These are phyloP conservation scores for Zoysia japonica DNA, from an alignment of 176 grass and related monocot species.

Conservation along the genomic window DNA sequence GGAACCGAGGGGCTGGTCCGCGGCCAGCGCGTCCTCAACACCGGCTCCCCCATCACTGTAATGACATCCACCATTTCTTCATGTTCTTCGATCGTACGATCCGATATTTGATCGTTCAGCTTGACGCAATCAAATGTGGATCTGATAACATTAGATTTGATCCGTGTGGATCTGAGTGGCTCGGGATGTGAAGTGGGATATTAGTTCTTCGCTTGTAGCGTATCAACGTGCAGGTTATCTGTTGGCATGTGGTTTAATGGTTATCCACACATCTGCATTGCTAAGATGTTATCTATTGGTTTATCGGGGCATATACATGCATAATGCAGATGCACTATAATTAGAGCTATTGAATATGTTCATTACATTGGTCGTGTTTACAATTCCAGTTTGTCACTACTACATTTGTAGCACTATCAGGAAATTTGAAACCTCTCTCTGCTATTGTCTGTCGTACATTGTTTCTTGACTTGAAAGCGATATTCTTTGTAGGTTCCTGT, in stretches of 20 bases:
- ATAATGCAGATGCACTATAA: neutral
- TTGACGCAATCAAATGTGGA: constrained; percentile 40
- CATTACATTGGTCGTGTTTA: neutral
- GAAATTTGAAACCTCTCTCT: neutral
- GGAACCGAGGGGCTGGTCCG: constrained; percentile 95
- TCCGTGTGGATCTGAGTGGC: constrained; percentile 12
- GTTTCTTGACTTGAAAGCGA: constrained; percentile 12
- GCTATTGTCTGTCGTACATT: neutral
- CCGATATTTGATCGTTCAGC: neutral
- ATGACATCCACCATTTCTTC: constrained; percentile 3
- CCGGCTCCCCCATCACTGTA: constrained; percentile 98
- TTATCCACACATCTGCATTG: neutral
- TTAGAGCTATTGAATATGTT: neutral
- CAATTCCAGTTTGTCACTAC: neutral
- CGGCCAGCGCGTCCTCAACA: constrained; percentile 94
- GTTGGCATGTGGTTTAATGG: neutral
- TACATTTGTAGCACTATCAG: neutral
- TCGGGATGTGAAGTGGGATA: neutral
- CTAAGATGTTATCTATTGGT: neutral
- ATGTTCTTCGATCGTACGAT: constrained; percentile 12
- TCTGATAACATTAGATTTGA: constrained; percentile 25
- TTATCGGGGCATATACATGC: neutral
- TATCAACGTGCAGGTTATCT: neutral
- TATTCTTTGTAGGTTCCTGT: constrained; percentile 69
- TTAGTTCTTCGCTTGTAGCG: neutral